Evolutionary conservation across 1,284 basidiomycete genomes (phyloP).

Genomic region (Flammula alnicola): DNA sequence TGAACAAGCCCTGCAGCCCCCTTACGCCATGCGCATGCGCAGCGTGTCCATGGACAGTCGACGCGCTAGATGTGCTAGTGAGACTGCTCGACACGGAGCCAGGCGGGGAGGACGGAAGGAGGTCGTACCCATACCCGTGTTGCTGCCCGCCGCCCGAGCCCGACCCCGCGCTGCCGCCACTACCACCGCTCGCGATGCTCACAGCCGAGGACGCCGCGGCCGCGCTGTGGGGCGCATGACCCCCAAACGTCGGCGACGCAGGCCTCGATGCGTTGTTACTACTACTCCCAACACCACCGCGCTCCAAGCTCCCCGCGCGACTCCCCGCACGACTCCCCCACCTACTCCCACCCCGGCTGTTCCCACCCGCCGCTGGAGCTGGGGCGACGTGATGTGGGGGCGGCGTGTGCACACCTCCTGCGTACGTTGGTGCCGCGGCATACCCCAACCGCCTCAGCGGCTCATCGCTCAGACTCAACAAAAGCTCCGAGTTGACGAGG

Average conservation of each 20-base stretch:
- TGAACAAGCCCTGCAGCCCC: conserved; percentile 57
- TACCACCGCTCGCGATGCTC: too few species aligned
- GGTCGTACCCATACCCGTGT: conserved; percentile 23
- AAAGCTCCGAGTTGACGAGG: conserved; percentile 82
- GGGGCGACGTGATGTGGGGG: conserved; percentile 20
- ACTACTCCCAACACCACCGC: conserved; percentile 12
- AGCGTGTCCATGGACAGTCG: conserved; percentile 45
- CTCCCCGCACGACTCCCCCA: conserved; percentile 19
- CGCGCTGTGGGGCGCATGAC: too few species aligned
- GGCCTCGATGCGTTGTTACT: not conserved
- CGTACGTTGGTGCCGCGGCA: not conserved
- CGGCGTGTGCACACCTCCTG: conserved; percentile 15
- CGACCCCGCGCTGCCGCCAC: too few species aligned
- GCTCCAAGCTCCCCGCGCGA: conserved; percentile 47
- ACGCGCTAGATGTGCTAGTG: not conserved
- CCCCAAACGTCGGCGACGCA: too few species aligned
- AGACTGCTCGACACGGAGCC: not conserved
- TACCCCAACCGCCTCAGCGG: conserved; percentile 13
- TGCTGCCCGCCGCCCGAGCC: too few species aligned
- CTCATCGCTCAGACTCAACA: conserved; percentile 53
- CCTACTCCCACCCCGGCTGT: conserved; percentile 41
- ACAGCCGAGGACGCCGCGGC: too few species aligned
- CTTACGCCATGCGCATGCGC: conserved; percentile 41
- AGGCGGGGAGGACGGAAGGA: conserved; percentile 8
- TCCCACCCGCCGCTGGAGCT: not conserved